These are phyloP conservation scores for Hura crepitans DNA, from an alignment of 441 rosid species.

Conservation along the genomic window DNA sequence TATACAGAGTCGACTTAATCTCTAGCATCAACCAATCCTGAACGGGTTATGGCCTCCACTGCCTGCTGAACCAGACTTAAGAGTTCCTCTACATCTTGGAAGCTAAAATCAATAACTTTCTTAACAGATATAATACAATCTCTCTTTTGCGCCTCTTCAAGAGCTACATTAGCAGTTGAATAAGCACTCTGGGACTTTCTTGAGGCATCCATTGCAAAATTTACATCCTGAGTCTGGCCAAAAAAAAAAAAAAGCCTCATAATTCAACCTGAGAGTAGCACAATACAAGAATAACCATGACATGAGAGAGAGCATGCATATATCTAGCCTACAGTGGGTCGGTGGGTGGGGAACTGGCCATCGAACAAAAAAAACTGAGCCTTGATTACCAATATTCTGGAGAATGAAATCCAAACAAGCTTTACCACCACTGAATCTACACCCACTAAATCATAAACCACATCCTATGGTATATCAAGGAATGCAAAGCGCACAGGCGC, in stretches of 20 bases:
- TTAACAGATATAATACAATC: conserved; percentile 49
- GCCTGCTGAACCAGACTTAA: conserved; percentile 56
- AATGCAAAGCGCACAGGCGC: conserved; percentile 6
- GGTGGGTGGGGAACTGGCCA: no score
- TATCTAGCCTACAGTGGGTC: background rate
- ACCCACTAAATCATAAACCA: background rate
- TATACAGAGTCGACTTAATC: conserved; percentile 32
- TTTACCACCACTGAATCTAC: background rate
- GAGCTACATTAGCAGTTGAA: conserved; percentile 38
- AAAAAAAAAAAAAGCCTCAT: conserved; percentile 23
- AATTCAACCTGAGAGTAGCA: conserved; percentile 17
- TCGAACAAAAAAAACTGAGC: no score
- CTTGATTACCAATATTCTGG: background rate
- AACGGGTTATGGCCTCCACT: conserved; percentile 43
- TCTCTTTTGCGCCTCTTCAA: conserved; percentile 40
- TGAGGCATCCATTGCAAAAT: conserved; percentile 75
- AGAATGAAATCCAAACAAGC: background rate
- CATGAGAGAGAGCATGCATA: conserved; percentile 11
- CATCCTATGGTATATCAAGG: background rate
- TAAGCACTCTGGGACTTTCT: conserved; percentile 57
- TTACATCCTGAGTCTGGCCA: conserved; percentile 69
- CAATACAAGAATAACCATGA: background rate
- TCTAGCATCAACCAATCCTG: conserved; percentile 33
- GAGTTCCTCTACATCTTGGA: conserved; percentile 68
- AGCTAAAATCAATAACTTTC: conserved; percentile 65